Conservation (phyloP, 176 grass and related monocot genomes). For the Bolboschoenus planiculmis region DNA sequence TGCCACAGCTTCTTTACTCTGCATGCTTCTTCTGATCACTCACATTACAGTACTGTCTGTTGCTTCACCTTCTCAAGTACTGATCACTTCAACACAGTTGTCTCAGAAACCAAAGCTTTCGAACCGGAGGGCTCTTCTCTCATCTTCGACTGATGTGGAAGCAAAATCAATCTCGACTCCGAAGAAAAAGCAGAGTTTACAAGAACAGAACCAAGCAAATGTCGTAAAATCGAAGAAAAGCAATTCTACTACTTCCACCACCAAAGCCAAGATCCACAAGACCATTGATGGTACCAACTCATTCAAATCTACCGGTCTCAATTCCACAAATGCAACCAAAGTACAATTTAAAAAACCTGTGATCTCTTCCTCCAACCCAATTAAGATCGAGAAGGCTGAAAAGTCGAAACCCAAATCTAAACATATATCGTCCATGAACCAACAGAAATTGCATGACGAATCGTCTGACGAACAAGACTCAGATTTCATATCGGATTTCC, state of each 20-base stretch:
- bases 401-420: neutral
- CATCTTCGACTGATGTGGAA: neutral
- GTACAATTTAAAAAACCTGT: neutral
- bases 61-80: neutral
- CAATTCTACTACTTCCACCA: conserved; percentile 5
- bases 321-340: conserved; percentile 31
- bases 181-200: conserved; percentile 31
- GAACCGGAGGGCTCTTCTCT: neutral
- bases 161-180: neutral
- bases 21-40: neutral
- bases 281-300: neutral
- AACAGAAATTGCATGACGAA: neutral
- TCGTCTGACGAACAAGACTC: conserved; percentile 23
- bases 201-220: conserved; percentile 64
- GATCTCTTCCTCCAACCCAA: neutral
- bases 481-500: conserved; percentile 55
- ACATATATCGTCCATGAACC: neutral
- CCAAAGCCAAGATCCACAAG: neutral
- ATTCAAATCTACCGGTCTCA: neutral
- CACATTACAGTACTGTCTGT: neutral
- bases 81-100: neutral
- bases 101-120: neutral
- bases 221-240: conserved; percentile 53
- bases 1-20: neutral
- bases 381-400: neutral